Percentiles rank a stretch among this genome's conserved stretches.
These are phyloP conservation scores for Chondrus crispus DNA, from an alignment of 23 red algal genomes.

Conservation along the genomic window DNA sequence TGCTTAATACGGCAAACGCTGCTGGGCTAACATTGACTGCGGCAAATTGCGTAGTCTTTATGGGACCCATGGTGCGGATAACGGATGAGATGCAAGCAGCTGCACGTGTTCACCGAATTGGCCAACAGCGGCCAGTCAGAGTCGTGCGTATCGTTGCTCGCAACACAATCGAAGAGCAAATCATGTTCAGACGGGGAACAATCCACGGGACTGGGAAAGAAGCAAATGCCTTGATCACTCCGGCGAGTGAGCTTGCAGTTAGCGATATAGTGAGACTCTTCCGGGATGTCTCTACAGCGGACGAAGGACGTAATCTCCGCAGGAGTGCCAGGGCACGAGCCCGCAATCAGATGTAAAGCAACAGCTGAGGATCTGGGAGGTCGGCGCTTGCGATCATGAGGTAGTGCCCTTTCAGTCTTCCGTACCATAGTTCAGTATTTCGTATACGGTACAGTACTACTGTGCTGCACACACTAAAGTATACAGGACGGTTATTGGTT, in stretches of 20 bases:
- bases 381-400: too few species aligned
- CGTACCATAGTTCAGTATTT: too few species aligned
- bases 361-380: too few species aligned
- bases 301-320: too few species aligned
- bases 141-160: slow-evolving; percentile 58
- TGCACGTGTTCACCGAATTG: slow-evolving; percentile 56
- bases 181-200: slow-evolving; percentile 20
- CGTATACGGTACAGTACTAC: too few species aligned
- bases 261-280: background rate
- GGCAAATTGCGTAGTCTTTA: slow-evolving; percentile 35
- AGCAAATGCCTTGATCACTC: background rate
- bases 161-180: slow-evolving; percentile 57
- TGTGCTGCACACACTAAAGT: too few species aligned
- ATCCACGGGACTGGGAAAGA: too few species aligned
- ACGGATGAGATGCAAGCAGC: slow-evolving; percentile 59
- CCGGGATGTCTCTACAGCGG: too few species aligned
- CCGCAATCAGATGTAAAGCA: too few species aligned
- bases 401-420: too few species aligned
- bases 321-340: too few species aligned
- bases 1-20: slow-evolving; percentile 41
- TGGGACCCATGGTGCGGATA: slow-evolving; percentile 40
- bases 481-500: too few species aligned
- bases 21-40: slow-evolving; percentile 44
- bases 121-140: slow-evolving; percentile 29
- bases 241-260: background rate